These are phyloP conservation scores for Parmales sp. DNA, from an alignment of 108 stramenopile species.

Conservation along the genomic window DNA sequence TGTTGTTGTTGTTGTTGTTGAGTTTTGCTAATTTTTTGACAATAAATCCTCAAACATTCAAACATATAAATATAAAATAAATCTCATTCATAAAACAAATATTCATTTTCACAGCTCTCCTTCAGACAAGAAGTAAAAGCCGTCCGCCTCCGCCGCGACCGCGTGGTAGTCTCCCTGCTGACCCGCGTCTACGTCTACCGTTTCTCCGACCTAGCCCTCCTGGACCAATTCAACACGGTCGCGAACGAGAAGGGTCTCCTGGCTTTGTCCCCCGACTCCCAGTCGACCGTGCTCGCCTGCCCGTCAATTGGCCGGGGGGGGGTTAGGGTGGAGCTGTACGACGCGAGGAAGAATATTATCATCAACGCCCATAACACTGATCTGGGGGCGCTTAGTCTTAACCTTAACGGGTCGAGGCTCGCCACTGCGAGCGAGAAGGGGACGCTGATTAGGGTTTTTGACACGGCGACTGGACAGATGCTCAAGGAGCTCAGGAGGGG, in stretches of 20 bases:
- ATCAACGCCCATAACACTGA: conserved; percentile 89
- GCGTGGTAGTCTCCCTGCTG: conserved; percentile 86
- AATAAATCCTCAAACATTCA: no score
- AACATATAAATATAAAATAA: no score
- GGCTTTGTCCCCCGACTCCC: conserved; percentile 69
- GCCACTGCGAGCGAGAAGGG: conserved; percentile 88
- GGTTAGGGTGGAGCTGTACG: conserved; percentile 92
- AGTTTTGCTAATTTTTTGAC: no score
- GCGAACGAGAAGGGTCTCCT: conserved; percentile 80
- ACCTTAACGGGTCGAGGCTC: conserved; percentile 69
- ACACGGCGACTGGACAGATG: conserved; percentile 56
- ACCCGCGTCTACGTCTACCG: conserved; percentile 88
- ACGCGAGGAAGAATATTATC: conserved; percentile 69
- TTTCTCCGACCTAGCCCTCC: conserved; percentile 76
- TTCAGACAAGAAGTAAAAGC: conserved; percentile 78
- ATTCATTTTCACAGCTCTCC: no score
- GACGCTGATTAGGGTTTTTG: conserved; percentile 88
- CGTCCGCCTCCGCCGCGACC: conserved; percentile 82
- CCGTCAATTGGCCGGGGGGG: conserved; percentile 76
- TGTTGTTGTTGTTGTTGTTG: no score
- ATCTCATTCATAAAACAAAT: no score
- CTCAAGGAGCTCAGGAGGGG: conserved; percentile 45
- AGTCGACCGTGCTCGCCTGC: conserved; percentile 83
- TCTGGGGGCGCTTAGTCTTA: conserved; percentile 69
- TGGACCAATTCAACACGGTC: conserved; percentile 87